A percentile compares a stretch with the other conserved stretches of the same genome.
These are phyloP conservation scores for Tetragonia tetragonoides DNA, from an alignment of 148 eudicot species.

Conservation along the genomic window DNA sequence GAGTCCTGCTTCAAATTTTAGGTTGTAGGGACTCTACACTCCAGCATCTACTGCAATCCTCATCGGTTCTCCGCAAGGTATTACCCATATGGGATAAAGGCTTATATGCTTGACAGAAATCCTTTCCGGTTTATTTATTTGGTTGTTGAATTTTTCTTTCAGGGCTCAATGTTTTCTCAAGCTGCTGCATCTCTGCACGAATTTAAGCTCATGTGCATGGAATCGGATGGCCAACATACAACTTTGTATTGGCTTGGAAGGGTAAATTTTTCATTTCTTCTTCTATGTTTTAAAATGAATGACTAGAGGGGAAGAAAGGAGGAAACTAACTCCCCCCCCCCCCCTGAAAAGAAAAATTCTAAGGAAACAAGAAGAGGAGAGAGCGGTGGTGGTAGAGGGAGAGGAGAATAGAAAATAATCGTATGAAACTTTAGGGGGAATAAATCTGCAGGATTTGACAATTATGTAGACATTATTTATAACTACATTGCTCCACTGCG, in stretches of 20 bases:
- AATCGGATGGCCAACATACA: constrained; percentile 44
- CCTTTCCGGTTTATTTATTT: constrained; percentile 8
- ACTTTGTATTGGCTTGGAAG: constrained; percentile 83
- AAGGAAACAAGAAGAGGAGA: not conserved
- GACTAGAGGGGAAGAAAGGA: not conserved
- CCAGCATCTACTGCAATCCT: constrained; percentile 83
- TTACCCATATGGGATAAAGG: not conserved
- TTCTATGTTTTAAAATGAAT: not conserved
- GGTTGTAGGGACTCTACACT: constrained; percentile 57
- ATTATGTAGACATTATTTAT: not conserved
- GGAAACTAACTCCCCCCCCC: not conserved
- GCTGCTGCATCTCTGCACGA: constrained; percentile 92
- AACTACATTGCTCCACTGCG: not conserved
- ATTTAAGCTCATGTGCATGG: constrained; percentile 59
- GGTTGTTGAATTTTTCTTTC: constrained; percentile 8
- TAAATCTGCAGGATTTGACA: not conserved
- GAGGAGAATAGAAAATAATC: not conserved
- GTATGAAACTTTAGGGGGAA: not conserved
- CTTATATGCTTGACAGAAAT: not conserved
- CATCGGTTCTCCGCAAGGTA: constrained; percentile 91
- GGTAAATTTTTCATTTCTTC: constrained; percentile 41
- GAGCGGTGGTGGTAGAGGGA: not conserved
- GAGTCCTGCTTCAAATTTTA: constrained; percentile 69
- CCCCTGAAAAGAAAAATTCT: no score
- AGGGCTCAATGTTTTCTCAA: constrained; percentile 91